Conservation (phyloP, 768 basidiomycete species). For the Podaxis sp. region DNA sequence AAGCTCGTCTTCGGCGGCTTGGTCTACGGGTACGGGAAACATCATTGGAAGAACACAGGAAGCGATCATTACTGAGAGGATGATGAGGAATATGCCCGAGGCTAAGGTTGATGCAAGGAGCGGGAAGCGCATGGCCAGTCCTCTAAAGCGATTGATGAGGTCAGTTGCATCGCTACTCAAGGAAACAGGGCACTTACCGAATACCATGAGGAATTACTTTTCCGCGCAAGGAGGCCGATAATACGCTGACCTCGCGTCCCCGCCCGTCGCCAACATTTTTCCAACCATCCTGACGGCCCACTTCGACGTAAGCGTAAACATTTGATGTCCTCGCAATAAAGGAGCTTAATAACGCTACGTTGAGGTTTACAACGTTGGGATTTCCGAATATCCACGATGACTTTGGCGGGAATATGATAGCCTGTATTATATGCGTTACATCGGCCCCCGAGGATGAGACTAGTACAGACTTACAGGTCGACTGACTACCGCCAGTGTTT, state of each 20-base stretch:
- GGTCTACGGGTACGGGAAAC: conserved; percentile 13
- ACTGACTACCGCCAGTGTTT: conserved; percentile 58
- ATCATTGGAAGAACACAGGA: conserved; percentile 48
- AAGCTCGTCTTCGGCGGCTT: not conserved
- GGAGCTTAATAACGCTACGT: conserved; percentile 56
- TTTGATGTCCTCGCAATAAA: conserved; percentile 47
- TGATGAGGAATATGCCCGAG: conserved; percentile 42
- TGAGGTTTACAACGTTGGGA: conserved; percentile 42
- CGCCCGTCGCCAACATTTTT: conserved; percentile 62
- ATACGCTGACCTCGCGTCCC: conserved; percentile 71
- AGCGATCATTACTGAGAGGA: conserved; percentile 45
- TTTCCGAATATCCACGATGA: conserved; percentile 37
- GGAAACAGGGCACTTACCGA: conserved; percentile 42
- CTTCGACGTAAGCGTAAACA: conserved; percentile 58
- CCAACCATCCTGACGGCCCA: conserved; percentile 78
- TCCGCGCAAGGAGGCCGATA: conserved; percentile 60
- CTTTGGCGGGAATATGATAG: conserved; percentile 51
- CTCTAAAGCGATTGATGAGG: conserved; percentile 36
- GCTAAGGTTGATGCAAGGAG: conserved; percentile 49
- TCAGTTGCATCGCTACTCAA: not conserved
- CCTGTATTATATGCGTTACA: conserved; percentile 35
- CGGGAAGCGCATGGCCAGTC: conserved; percentile 70
- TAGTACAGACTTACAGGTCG: conserved; percentile 53
- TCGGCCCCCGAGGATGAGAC: conserved; percentile 5
- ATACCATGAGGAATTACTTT: conserved; percentile 64